Conservation (phyloP, 2,329 filamentous ascomycete species). For the Dryadomyces sulphureus region DNA sequence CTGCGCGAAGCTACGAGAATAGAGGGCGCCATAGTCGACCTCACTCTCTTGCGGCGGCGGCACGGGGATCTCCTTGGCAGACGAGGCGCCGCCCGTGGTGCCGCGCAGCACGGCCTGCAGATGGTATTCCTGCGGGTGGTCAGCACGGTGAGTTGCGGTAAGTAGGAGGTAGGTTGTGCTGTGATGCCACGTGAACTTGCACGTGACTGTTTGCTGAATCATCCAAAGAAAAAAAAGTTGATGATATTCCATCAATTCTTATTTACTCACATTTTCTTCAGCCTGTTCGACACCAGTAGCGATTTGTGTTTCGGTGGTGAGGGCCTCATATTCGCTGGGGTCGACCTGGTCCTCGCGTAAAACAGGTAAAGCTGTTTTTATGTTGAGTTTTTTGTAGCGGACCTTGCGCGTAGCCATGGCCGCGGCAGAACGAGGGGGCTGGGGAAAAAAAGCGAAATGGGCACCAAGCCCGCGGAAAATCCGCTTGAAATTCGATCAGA, state of each 20-base stretch:
- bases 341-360: constrained; percentile 87
- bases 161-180: neutral
- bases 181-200: constrained; percentile 25
- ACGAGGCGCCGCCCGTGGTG: constrained; percentile 29
- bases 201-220: neutral
- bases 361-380: constrained; percentile 76
- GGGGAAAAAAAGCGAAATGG: constrained; percentile 13
- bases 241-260: constrained; percentile 8
- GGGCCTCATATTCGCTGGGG: constrained; percentile 68
- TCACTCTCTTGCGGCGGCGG: constrained; percentile 47
- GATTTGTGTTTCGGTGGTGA: constrained; percentile 71
- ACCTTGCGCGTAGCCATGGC: constrained; percentile 53
- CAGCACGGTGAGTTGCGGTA: constrained; percentile 10
- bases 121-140: constrained; percentile 67
- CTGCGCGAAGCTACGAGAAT: constrained; percentile 64
- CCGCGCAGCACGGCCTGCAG: constrained; percentile 63
- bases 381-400: constrained; percentile 80
- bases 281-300: constrained; percentile 94
- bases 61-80: constrained; percentile 49
- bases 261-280: constrained; percentile 80
- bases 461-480: constrained; percentile 35
- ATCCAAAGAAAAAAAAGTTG: constrained; percentile 7
- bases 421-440: constrained; percentile 17
- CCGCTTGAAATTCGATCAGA: constrained; percentile 48
- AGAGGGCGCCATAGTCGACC: constrained; percentile 79